Conservation (phyloP, 1,284 basidiomycete species). For the Ceratobasidium theobromae region DNA sequence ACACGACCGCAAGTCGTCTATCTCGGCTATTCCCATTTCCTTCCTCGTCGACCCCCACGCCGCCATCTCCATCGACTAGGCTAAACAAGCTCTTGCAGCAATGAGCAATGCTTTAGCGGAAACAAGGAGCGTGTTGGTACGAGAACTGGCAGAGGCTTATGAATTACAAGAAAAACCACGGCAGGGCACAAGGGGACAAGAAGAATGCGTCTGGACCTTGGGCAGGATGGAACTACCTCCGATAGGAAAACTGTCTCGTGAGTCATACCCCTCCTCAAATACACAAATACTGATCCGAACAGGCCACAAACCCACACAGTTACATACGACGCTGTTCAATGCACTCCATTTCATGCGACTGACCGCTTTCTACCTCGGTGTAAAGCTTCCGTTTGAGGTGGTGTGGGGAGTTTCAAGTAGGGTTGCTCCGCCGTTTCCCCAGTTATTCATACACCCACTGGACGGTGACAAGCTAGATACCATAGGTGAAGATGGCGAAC, state of each 20-base stretch:
- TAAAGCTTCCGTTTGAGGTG: constrained; percentile 76
- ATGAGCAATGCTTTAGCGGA: constrained; percentile 60
- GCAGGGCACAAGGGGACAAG: not conserved
- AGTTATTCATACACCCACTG: not conserved
- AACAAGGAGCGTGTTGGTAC: constrained; percentile 68
- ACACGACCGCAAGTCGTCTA: constrained; percentile 25
- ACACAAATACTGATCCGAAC: not conserved
- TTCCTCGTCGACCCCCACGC: constrained; percentile 36
- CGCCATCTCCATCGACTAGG: constrained; percentile 44
- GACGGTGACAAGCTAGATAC: constrained; percentile 61
- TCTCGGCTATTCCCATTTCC: constrained; percentile 14
- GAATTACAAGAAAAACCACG: constrained; percentile 58
- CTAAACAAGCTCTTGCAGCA: constrained; percentile 18
- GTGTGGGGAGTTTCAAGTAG: constrained; percentile 50
- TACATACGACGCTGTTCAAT: constrained; percentile 52
- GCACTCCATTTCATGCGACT: constrained; percentile 73
- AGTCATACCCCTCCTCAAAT: not conserved
- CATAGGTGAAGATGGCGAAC: constrained; percentile 51
- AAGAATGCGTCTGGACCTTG: constrained; percentile 2
- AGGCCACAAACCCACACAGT: constrained; percentile 18
- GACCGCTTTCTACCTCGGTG: constrained; percentile 79
- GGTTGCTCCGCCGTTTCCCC: not conserved
- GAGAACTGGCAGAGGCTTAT: constrained; percentile 78
- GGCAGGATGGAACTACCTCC: not conserved
- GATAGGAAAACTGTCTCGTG: not conserved